Conservation (phyloP, 352 stramenopile species). For the Globisporangium recalcitrans region DNA sequence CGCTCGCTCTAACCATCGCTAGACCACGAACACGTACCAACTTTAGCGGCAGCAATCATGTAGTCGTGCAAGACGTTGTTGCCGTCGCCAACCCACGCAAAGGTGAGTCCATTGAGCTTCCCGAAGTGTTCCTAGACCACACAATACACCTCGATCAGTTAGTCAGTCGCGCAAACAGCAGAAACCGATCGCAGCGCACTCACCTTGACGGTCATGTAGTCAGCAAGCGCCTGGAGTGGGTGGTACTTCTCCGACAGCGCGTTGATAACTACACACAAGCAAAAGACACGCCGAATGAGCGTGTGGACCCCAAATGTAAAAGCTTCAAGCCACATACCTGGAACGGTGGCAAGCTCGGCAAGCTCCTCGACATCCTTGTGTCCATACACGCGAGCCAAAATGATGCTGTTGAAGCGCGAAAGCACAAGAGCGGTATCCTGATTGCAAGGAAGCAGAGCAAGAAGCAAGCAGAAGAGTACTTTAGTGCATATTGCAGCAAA, state of each 20-base stretch:
- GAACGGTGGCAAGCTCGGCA: slow-evolving; percentile 86
- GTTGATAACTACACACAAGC: slow-evolving; percentile 91
- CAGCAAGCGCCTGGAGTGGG: slow-evolving; percentile 96
- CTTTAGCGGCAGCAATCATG: slow-evolving; percentile 91
- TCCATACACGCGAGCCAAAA: slow-evolving; percentile 94
- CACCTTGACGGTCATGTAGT: slow-evolving; percentile 96
- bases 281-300: neutral
- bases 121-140: slow-evolving; percentile 70
- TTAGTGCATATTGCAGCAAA: neutral
- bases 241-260: slow-evolving; percentile 97
- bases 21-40: slow-evolving; percentile 40
- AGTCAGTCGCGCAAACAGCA: neutral
- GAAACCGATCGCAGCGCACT: neutral
- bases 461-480: neutral
- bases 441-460: neutral
- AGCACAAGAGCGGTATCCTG: slow-evolving; percentile 81
- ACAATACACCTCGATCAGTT: neutral
- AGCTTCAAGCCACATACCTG: slow-evolving; percentile 24
- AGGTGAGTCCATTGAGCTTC: slow-evolving; percentile 84
- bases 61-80: slow-evolving; percentile 98
- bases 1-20: neutral
- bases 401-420: slow-evolving; percentile 94
- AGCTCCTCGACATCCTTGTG: slow-evolving; percentile 90
- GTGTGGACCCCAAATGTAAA: neutral
- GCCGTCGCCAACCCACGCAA: slow-evolving; percentile 97